Evolutionary conservation across 345 rosid genomes (phyloP).

Genomic region (Populus tremula): DNA sequence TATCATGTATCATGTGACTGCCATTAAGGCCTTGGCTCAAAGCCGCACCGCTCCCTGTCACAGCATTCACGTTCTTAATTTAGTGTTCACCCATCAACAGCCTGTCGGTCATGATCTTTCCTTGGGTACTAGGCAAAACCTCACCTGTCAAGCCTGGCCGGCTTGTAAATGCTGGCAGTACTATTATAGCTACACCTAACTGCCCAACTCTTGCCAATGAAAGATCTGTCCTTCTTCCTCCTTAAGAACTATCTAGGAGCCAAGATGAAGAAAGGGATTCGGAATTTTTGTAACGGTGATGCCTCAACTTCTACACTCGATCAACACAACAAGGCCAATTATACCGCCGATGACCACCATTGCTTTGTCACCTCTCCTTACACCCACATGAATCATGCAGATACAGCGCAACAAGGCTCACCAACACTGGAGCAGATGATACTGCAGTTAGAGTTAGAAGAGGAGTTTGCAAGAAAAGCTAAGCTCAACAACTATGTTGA

Average conservation of each 20-base stretch:
- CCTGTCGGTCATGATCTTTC: background rate
- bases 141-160: background rate
- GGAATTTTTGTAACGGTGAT: conserved; percentile 53
- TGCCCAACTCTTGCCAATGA: conserved; percentile 34
- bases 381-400: background rate
- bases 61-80: conserved; percentile 8
- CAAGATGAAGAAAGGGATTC: conserved; percentile 68
- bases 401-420: background rate
- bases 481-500: conserved; percentile 28
- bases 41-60: conserved; percentile 21
- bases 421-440: conserved; percentile 84
- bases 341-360: background rate
- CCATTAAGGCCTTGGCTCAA: background rate
- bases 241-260: conserved; percentile 59
- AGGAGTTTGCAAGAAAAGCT: conserved; percentile 54
- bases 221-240: conserved; percentile 63
- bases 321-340: conserved; percentile 27
- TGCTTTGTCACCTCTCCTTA: conserved; percentile 17
- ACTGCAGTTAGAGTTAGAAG: conserved; percentile 73
- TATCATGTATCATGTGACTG: conserved; percentile 36
- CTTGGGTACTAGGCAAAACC: background rate
- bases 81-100: background rate
- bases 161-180: too few species aligned
- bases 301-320: conserved; percentile 72
- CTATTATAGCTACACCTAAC: too few species aligned